Base-by-base conservation (phyloP, 805 yeast genomes). In the Kluyveromyces siamensis region DNA sequence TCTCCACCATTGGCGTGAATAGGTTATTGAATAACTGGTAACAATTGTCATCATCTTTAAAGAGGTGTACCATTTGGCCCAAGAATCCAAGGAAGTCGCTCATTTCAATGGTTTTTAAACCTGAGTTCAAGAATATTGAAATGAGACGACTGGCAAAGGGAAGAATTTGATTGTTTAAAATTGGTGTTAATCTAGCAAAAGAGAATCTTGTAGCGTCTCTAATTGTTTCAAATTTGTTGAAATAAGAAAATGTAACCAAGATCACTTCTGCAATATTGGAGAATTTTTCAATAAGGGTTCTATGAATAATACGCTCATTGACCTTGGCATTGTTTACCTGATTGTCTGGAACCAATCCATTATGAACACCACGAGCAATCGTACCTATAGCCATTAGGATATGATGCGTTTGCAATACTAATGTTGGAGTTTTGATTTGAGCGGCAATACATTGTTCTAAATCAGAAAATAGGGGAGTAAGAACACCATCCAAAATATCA, bases 171-270 rank as follows among this genome's bases (percentile, higher is more conserved):
- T 67, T 66, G 48, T 79, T 79, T 57, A 93, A 70, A 40, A 91
- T 71, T 19, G 95, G 87, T 48, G 89, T 84, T 55, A 93, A 75
- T 52, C 98, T 77, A 10, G 96, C 87, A 67, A 90, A 83, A 30
- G 96, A 80, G 63, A 86, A 88, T 57, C 96, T 77, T 5, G 91
- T 74, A 5, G 96, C 84, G 55, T 88, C 96, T 61, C 98, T 77
- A 42, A 91, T 79, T 33, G 73, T 72, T 61, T 83, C 88, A 52
- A 73, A 74, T 39, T 77, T 75, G 48, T 81, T 74, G 53, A 89
- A 79, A 50, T 76, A 81, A 52, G 91, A 96, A 53, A 93, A 73
- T 1, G 96, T 86, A 18, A 89, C 89, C 27, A 87, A 65, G 11
- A 87, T 86, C 40, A 86, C 95, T 61, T 87, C 88, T 0, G 96